A percentile compares a stretch with the other conserved stretches of the same genome.
These are phyloP conservation scores for Dentipellis sp. DNA, from an alignment of 768 basidiomycete genomes.

Conservation along the genomic window DNA sequence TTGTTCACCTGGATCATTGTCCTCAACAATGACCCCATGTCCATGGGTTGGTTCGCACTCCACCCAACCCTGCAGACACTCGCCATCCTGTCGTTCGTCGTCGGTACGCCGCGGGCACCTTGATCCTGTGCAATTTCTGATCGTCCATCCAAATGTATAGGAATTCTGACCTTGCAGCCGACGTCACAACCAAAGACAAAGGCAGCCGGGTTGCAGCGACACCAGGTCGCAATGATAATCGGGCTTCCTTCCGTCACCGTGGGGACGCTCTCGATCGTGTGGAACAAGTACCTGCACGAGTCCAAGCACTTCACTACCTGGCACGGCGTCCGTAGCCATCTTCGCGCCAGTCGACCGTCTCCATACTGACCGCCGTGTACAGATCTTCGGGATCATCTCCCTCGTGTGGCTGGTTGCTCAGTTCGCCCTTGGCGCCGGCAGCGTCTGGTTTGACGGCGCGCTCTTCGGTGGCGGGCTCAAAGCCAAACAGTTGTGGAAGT, in stretches of 20 bases:
- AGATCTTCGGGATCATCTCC: conserved; percentile 61
- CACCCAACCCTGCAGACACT: conserved; percentile 59
- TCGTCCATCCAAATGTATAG: conserved; percentile 25
- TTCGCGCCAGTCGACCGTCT: neutral
- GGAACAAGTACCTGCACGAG: conserved; percentile 45
- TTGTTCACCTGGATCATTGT: conserved; percentile 36
- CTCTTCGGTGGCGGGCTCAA: conserved; percentile 62
- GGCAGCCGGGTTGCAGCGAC: conserved; percentile 56
- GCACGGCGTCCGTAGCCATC: conserved; percentile 52
- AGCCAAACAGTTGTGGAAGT: conserved; percentile 77
- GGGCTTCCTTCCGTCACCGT: conserved; percentile 49
- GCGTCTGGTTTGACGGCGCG: conserved; percentile 66
- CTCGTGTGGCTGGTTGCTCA: conserved; percentile 56
- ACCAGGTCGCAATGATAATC: conserved; percentile 53
- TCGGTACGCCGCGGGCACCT: conserved; percentile 35
- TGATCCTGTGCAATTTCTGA: neutral
- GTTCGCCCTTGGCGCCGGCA: conserved; percentile 55
- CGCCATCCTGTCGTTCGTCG: conserved; percentile 46
- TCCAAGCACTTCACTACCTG: conserved; percentile 58
- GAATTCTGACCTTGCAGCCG: conserved; percentile 68
- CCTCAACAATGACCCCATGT: conserved; percentile 33
- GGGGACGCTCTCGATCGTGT: conserved; percentile 53
- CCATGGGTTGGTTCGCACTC: conserved; percentile 51
- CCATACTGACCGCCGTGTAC: neutral
- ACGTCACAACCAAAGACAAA: conserved; percentile 60